Conservation (phyloP, 23 red algal species). For the Chondrus crispus region DNA sequence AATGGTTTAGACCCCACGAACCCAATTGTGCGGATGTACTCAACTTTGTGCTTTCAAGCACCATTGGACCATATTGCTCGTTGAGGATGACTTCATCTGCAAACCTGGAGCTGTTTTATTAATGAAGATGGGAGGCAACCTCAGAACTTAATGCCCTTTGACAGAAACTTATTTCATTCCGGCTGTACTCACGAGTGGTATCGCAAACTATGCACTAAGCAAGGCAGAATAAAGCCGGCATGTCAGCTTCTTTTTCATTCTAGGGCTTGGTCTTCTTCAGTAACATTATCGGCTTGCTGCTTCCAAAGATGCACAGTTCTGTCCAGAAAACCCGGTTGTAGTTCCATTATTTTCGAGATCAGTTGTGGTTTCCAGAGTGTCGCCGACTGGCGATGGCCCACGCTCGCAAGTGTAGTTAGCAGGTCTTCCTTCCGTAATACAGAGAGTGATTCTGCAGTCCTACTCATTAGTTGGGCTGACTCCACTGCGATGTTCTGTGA, state of each 20-base stretch:
- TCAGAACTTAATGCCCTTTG: neutral
- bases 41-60: neutral
- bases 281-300: too few relatives aligned
- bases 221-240: neutral
- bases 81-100: neutral
- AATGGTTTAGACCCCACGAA: neutral
- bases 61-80: neutral
- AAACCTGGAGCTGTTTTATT: too few relatives aligned
- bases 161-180: neutral
- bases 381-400: neutral
- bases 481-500: neutral
- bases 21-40: neutral
- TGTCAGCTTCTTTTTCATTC: neutral
- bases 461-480: neutral
- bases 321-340: neutral
- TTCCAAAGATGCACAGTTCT: neutral
- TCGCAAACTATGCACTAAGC: neutral
- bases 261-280: neutral
- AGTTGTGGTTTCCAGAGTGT: neutral
- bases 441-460: too few relatives aligned
- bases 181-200: neutral
- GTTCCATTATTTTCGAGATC: neutral
- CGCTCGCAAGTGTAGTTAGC: neutral
- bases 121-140: too few relatives aligned
- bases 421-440: neutral